A percentile compares a stretch with the other conserved stretches of the same genome.
These are phyloP conservation scores for Trichoderma semiorbis DNA, from an alignment of 2,329 filamentous ascomycete genomes.

Conservation along the genomic window DNA sequence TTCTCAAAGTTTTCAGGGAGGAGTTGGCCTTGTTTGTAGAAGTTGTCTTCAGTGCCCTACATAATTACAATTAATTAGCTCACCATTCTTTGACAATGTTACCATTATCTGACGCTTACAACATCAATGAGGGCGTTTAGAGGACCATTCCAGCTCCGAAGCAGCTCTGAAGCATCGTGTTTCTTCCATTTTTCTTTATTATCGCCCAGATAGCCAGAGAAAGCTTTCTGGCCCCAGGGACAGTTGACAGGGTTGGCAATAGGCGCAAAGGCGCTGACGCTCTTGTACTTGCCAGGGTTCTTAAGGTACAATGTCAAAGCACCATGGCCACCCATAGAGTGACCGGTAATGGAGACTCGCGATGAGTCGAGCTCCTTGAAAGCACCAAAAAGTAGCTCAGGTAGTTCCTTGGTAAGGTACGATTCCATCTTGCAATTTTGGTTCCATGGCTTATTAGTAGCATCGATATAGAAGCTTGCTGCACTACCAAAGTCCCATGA, in stretches of 20 bases:
- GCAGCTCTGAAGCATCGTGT: constrained; percentile 88
- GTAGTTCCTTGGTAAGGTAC: constrained; percentile 86
- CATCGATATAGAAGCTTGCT: constrained; percentile 93
- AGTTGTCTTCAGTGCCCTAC: constrained; percentile 84
- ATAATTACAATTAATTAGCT: constrained; percentile 29
- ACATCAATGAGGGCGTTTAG: constrained; percentile 85
- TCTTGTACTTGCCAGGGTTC: constrained; percentile 86
- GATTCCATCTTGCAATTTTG: constrained; percentile 89
- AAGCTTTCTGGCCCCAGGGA: constrained; percentile 95
- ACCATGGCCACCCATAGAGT: constrained; percentile 97
- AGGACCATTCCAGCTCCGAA: constrained; percentile 68
- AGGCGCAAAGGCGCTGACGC: constrained; percentile 84
- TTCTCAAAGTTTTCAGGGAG: constrained; percentile 88
- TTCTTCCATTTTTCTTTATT: constrained; percentile 75
- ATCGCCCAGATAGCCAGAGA: constrained; percentile 81
- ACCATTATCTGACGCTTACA: constrained; percentile 38
- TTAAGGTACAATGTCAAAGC: constrained; percentile 89
- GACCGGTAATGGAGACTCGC: constrained; percentile 81
- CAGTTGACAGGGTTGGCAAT: constrained; percentile 82
- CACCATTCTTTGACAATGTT: not conserved
- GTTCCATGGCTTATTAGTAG: constrained; percentile 69
- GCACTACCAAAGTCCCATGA: constrained; percentile 87
- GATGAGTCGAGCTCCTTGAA: constrained; percentile 60
- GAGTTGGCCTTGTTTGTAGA: constrained; percentile 91
- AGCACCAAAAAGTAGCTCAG: constrained; percentile 34